Evolutionary conservation across 2,329 filamentous ascomycete species (phyloP), one percentile per base, ranked within the genome.

Genomic region (Diaporthe longicolla): DNA sequence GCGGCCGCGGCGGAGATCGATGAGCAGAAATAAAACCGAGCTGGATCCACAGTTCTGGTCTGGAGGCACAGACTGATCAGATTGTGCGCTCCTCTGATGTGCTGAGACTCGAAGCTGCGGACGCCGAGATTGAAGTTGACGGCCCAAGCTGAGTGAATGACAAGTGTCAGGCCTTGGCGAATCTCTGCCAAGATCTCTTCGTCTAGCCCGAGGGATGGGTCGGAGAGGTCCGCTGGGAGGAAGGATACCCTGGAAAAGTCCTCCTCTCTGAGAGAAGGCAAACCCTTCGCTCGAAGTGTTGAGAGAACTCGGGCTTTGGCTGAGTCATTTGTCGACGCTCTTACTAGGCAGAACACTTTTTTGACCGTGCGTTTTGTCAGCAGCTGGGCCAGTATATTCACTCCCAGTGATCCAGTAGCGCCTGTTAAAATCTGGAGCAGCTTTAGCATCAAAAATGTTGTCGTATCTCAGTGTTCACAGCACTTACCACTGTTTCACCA

Each of bases 341-440:
- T 84, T 10, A 88, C 86, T 11, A 89, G 82, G 69, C 84, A 85
- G 82, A 85, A 89, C 0, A 90, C 83, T 3, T 81, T 81, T 40
- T 83, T 83, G n/a, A 93, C 85, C 50, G 90, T 89, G 8, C 89
- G 86, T 37, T 88, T 85, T 1, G 89, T 85, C 4, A 90, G 88
- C 1, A 93, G 84, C 19, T 91, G 87, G 0, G 88, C 86, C 3
- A 91, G 84, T 0, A 91, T 82, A 69, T 91, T 89, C 0, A 89
- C 87, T 4, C 91, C 91, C 0, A 93, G 82, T 6, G 89, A 89
- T 1, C 91, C 91, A 0, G 91, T 93, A 0, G 87, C 87, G 11
- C 91, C 91, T 1, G 91, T 92, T 11, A 93, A 80, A 17, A 91
- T 76, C 80, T 84, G 57, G 35, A 40, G 6, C 15, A 21, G 19